These are phyloP conservation scores for Colletotrichum magnum DNA, from an alignment of 2,329 filamentous ascomycete species.

Conservation along the genomic window DNA sequence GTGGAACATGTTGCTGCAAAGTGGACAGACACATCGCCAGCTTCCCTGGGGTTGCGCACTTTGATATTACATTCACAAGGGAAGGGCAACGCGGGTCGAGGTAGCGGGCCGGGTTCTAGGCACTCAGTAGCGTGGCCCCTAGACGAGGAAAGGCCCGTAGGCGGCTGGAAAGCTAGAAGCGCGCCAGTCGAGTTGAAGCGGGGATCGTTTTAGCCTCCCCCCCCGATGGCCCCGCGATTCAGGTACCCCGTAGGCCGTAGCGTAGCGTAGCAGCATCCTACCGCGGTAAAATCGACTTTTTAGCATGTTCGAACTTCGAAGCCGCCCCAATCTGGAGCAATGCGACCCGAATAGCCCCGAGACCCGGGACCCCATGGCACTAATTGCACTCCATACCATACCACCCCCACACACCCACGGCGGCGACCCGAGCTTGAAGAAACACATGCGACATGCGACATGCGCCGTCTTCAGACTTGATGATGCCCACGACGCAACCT, in stretches of 20 bases:
- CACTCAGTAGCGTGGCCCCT: neutral
- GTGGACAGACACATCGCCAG: neutral
- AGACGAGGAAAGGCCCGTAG: neutral
- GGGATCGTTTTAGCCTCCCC: conserved; percentile 19
- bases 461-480: conserved; percentile 34
- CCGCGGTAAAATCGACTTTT: conserved; percentile 23
- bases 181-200: conserved; percentile 39
- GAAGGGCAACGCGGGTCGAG: neutral
- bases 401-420: conserved; percentile 23
- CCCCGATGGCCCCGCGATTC: conserved; percentile 36
- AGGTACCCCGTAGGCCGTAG: conserved; percentile 5
- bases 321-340: conserved; percentile 28
- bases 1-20: neutral
- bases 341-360: conserved; percentile 36
- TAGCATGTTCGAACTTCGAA: conserved; percentile 20
- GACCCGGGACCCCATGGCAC: conserved; percentile 9
- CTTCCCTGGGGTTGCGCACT: neutral
- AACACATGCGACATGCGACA: conserved; percentile 31
- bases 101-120: conserved; percentile 3
- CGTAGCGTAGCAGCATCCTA: conserved; percentile 8
- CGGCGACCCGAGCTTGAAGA: conserved; percentile 27
- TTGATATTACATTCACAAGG: neutral
- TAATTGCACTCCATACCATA: conserved; percentile 12
- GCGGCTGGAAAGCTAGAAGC: conserved; percentile 25
- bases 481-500: conserved; percentile 26